phyloP scores from a whole-genome alignment of 108 stramenopile genomes.

The Nannochloropsis gaditana region DNA sequence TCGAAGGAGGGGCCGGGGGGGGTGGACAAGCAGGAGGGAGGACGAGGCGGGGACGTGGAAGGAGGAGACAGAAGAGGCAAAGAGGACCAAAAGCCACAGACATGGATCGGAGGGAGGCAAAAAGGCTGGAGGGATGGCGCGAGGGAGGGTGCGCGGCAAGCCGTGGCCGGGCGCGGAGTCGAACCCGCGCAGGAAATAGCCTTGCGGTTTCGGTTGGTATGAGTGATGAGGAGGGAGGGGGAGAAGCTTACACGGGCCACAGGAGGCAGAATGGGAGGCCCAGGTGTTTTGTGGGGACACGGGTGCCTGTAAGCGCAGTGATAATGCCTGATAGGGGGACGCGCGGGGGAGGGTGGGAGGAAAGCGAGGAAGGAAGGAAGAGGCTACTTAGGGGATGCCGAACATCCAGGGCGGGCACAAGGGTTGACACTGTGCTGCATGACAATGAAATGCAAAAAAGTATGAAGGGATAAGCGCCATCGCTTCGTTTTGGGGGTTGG shows the following conservation, averaged over 20 bases:
- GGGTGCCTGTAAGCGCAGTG: not conserved
- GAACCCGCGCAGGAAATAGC: not conserved
- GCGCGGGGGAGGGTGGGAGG: not conserved
- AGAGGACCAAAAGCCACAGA: not conserved
- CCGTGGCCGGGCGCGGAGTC: not conserved
- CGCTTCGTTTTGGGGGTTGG: too few species aligned
- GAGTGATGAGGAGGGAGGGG: not conserved
- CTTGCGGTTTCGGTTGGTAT: not conserved
- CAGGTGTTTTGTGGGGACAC: not conserved
- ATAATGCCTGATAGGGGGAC: not conserved
- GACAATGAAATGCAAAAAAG: too few species aligned
- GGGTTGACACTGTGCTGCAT: too few species aligned
- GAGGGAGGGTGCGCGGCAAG: too few species aligned
- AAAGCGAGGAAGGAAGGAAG: not conserved
- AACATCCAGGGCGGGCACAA: not conserved
- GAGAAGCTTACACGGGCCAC: not conserved
- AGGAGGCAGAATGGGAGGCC: not conserved
- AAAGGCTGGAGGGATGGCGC: too few species aligned
- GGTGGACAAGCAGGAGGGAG: too few species aligned
- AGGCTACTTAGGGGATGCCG: not conserved
- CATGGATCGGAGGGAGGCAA: too few species aligned
- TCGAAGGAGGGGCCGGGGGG: too few species aligned
- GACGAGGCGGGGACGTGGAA: not conserved
- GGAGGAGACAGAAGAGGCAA: slow-evolving; percentile 14
- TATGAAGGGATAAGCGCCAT: too few species aligned